Conservation (phyloP, 306 rosid genomes). For the Alnus rubra region DNA sequence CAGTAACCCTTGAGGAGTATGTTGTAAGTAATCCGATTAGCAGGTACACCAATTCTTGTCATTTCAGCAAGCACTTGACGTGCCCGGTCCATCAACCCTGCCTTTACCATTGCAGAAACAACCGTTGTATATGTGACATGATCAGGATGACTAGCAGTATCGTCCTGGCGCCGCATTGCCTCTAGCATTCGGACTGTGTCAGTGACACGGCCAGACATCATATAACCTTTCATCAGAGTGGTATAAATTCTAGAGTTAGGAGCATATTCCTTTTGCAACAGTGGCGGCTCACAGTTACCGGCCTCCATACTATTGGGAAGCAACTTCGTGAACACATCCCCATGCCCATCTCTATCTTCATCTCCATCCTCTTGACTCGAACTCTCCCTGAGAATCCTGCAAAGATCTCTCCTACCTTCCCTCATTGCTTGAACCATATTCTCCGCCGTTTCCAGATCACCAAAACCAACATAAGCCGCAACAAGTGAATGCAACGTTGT, state of each 20-base stretch:
- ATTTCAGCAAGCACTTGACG: slow-evolving; percentile 87
- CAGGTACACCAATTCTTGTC: slow-evolving; percentile 71
- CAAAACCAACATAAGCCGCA: slow-evolving; percentile 81
- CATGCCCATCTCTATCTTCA: slow-evolving; percentile 18
- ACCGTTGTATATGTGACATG: slow-evolving; percentile 93
- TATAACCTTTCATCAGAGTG: slow-evolving; percentile 91
- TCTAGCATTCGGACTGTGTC: slow-evolving; percentile 86
- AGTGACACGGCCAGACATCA: slow-evolving; percentile 75
- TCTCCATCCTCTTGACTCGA: slow-evolving; percentile 24
- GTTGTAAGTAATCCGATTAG: slow-evolving; percentile 83
- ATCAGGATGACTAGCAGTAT: slow-evolving; percentile 78
- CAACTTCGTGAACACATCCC: slow-evolving; percentile 54
- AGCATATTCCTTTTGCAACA: slow-evolving; percentile 61
- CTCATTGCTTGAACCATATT: slow-evolving; percentile 85
- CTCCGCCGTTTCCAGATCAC: slow-evolving; percentile 78
- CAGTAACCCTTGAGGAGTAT: slow-evolving; percentile 89
- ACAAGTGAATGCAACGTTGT: slow-evolving; percentile 77
- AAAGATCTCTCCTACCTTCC: slow-evolving; percentile 77
- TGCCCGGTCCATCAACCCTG: slow-evolving; percentile 84
- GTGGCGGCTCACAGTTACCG: slow-evolving; percentile 45
- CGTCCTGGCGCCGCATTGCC: slow-evolving; percentile 83
- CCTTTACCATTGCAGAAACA: slow-evolving; percentile 79
- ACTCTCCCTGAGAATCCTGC: slow-evolving; percentile 52
- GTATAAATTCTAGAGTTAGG: slow-evolving; percentile 84
- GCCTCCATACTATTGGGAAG: slow-evolving; percentile 59